phyloP scores from a whole-genome alignment of 306 rosid species.

The Vachellia collinsii region DNA sequence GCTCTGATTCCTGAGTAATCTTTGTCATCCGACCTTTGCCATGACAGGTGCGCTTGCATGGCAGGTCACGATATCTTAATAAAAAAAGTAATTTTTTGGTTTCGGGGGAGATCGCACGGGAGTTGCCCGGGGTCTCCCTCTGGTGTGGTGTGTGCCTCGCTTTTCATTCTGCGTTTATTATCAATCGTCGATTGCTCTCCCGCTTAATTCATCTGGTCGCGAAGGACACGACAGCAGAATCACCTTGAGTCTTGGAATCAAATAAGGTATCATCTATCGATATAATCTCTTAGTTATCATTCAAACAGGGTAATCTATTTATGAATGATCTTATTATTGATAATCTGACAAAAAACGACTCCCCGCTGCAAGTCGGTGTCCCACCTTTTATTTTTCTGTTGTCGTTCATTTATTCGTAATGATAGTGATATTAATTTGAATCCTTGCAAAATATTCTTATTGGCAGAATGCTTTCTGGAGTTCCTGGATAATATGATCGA shows the following conservation, averaged over 20 bases:
- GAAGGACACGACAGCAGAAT: background rate
- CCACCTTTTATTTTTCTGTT: background rate
- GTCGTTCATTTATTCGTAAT: background rate
- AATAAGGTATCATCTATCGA: conserved; percentile 2
- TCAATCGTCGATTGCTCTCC: background rate
- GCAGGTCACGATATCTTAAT: conserved; percentile 74
- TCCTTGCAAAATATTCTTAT: background rate
- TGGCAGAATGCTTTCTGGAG: background rate
- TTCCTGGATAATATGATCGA: background rate
- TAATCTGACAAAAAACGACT: background rate
- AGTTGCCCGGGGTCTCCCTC: conserved; percentile 70
- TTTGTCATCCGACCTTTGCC: conserved; percentile 99
- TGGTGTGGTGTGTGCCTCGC: conserved; percentile 38
- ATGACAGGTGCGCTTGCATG: conserved; percentile 98
- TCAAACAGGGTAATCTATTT: background rate
- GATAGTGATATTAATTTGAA: background rate
- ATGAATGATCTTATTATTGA: too few species aligned
- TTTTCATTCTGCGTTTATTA: conserved; percentile 17
- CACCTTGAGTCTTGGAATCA: background rate
- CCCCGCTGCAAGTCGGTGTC: background rate
- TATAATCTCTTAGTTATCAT: background rate
- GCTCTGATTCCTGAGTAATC: conserved; percentile 44
- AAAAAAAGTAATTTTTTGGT: conserved; percentile 54
- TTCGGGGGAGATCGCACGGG: conserved; percentile 80
- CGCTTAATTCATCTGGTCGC: background rate